A percentile compares a stretch with the other conserved stretches of the same genome.
phyloP scores from a whole-genome alignment of 495 filamentous ascomycete genomes.

The Thermothielavioides terrestris region DNA sequence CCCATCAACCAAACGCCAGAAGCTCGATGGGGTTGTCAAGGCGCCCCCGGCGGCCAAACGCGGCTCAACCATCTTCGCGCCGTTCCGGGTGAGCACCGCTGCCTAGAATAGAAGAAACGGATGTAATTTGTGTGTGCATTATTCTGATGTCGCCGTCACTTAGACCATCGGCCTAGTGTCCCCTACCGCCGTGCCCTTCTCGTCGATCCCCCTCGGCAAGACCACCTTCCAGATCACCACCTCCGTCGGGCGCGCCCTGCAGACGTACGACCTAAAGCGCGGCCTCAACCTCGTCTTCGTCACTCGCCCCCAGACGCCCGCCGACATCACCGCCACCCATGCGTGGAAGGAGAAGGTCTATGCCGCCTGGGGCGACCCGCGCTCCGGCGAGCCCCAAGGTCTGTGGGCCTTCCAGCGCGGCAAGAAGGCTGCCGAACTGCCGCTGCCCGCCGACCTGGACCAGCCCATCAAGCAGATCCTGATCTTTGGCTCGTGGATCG shows the following conservation, averaged over 20 bases:
- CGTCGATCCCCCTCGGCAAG: conserved; percentile 78
- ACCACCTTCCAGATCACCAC: conserved; percentile 96
- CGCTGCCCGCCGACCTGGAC: conserved; percentile 48
- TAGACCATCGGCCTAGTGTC: conserved; percentile 91
- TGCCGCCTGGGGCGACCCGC: conserved; percentile 68
- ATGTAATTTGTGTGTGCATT: conserved; percentile 1
- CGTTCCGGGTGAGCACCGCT: conserved; percentile 65
- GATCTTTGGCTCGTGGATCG: conserved; percentile 85
- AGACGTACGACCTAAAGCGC: conserved; percentile 86
- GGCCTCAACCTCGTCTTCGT: conserved; percentile 89
- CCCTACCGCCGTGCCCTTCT: conserved; percentile 80
- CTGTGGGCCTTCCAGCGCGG: conserved; percentile 94
- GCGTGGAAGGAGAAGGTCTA: conserved; percentile 84
- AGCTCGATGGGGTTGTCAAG: conserved; percentile 35
- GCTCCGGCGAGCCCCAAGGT: conserved; percentile 46
- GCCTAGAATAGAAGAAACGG: neutral
- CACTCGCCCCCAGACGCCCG: conserved; percentile 79
- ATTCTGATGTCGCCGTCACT: neutral
- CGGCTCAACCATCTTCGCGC: conserved; percentile 76
- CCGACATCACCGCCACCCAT: conserved; percentile 71
- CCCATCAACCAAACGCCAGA: conserved; percentile 60
- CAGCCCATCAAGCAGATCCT: conserved; percentile 70
- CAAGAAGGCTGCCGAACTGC: conserved; percentile 70
- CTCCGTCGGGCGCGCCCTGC: conserved; percentile 76
- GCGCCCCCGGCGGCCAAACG: conserved; percentile 22